These are phyloP conservation scores for Angomonas desouzai DNA, from an alignment of 208 protist species.

Conservation along the genomic window DNA sequence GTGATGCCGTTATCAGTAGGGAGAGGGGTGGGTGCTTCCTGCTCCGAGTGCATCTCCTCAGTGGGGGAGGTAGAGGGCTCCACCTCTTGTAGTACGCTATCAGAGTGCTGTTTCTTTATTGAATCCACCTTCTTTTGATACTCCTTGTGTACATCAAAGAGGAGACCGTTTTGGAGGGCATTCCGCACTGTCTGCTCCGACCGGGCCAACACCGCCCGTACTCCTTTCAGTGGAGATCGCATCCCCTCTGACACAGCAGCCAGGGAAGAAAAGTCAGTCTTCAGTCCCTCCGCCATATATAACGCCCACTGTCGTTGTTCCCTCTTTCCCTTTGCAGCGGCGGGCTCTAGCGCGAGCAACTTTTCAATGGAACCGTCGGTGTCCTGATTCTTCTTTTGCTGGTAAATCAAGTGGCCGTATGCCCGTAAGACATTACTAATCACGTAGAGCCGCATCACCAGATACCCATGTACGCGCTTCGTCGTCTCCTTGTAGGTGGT, in stretches of 20 bases:
- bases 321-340: not conserved
- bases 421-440: slow-evolving; percentile 63
- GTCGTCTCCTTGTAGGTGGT: too few species aligned
- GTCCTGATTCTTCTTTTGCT: not conserved
- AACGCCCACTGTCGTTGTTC: slow-evolving; percentile 30
- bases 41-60: not conserved
- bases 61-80: not conserved
- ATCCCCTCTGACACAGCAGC: slow-evolving; percentile 47
- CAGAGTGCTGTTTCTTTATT: not conserved
- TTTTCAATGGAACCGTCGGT: not conserved
- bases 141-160: slow-evolving; percentile 38
- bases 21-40: not conserved
- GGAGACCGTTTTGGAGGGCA: slow-evolving; percentile 28
- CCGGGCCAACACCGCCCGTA: slow-evolving; percentile 30
- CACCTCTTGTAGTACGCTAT: not conserved
- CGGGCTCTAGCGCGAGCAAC: slow-evolving; percentile 3
- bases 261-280: slow-evolving; percentile 23
- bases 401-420: slow-evolving; percentile 26
- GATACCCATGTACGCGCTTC: slow-evolving; percentile 39
- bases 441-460: slow-evolving; percentile 64
- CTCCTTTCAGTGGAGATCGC: slow-evolving; percentile 15
- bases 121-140: not conserved
- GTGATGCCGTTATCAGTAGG: not conserved
- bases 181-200: slow-evolving; percentile 48
- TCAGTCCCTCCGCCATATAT: slow-evolving; percentile 22